A percentile compares a stretch with the other conserved stretches of the same genome.
These are phyloP conservation scores for Nicotiana undulata DNA, from an alignment of 257 asterid species.

Conservation along the genomic window DNA sequence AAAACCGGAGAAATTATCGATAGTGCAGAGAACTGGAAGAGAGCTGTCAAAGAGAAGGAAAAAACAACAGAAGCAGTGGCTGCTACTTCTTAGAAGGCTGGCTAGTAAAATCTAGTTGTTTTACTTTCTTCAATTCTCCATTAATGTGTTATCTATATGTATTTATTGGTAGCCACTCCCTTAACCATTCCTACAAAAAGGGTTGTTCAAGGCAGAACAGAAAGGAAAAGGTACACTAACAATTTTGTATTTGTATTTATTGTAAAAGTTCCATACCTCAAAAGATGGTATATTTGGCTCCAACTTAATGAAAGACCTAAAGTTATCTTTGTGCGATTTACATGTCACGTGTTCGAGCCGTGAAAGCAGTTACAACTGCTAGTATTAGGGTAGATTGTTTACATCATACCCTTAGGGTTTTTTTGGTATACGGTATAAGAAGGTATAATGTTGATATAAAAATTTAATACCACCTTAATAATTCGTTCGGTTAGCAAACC, in stretches of 20 bases:
- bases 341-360: too few species aligned
- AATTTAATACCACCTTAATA: too few species aligned
- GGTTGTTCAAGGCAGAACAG: neutral
- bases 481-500: too few species aligned
- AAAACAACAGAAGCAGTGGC: constrained; percentile 33
- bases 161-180: neutral
- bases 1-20: constrained; percentile 90
- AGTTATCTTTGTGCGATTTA: too few species aligned
- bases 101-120: neutral
- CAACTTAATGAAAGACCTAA: neutral
- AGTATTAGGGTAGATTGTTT: too few species aligned
- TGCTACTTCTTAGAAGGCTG: neutral
- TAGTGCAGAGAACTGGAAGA: constrained; percentile 82
- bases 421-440: too few species aligned
- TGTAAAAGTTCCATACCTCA: neutral
- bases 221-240: neutral
- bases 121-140: neutral
- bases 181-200: neutral
- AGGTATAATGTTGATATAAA: too few species aligned
- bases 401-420: too few species aligned
- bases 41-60: constrained; percentile 43
- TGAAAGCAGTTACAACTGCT: too few species aligned
- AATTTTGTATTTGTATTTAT: neutral
- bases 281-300: neutral
- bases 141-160: neutral